Conservation (phyloP, 78 protist species). For the Isochrysis galbana region DNA sequence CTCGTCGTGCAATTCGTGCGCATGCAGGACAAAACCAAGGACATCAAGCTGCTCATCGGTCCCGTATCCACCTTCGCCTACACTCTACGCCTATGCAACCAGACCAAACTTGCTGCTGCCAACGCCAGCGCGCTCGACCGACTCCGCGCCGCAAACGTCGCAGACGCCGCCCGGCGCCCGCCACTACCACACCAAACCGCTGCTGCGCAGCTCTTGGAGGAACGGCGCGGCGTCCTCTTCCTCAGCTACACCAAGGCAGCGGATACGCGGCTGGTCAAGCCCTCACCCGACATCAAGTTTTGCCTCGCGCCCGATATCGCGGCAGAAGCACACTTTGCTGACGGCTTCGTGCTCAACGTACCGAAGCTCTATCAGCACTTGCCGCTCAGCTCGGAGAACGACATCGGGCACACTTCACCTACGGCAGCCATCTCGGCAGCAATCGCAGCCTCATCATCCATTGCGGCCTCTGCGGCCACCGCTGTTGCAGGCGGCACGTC, state of each 20-base stretch:
- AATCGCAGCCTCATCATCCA: not conserved
- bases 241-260: not conserved
- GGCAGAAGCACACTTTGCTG: not conserved
- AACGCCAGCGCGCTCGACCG: not conserved
- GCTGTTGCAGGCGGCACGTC: not conserved
- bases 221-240: not conserved
- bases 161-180: not conserved
- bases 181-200: not conserved
- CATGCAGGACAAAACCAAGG: not conserved
- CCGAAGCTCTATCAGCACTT: not conserved
- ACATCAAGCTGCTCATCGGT: not conserved
- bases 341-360: not conserved
- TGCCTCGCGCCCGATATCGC: not conserved
- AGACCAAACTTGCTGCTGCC: not conserved
- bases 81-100: not conserved
- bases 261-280: not conserved
- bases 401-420: not conserved
- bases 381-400: not conserved
- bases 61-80: not conserved
- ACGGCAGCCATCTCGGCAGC: too few species aligned
- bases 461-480: not conserved
- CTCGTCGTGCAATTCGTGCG: not conserved
- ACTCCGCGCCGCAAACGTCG: not conserved
- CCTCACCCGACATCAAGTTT: not conserved
- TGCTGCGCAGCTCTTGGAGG: not conserved